These are phyloP conservation scores for Cyberlindnera xylosilytica DNA, from an alignment of 805 yeast species.

Conservation along the genomic window DNA sequence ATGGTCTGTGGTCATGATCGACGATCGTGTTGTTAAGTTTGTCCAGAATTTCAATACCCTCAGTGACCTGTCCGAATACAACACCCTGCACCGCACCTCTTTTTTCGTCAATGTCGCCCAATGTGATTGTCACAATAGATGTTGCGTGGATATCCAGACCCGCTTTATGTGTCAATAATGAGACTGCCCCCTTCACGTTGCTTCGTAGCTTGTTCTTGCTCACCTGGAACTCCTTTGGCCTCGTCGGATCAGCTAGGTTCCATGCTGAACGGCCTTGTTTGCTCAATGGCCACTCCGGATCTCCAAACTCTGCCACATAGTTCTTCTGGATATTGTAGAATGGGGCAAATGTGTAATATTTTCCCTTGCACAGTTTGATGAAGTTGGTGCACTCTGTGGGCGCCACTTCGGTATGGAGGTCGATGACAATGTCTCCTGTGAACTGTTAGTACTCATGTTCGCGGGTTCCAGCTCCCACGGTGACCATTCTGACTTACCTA, in stretches of 20 bases:
- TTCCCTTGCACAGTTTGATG: slow-evolving; percentile 49
- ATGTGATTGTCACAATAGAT: slow-evolving; percentile 37
- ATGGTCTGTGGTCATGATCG: slow-evolving; percentile 40
- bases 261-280: slow-evolving; percentile 32
- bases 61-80: slow-evolving; percentile 50
- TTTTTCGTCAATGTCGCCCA: slow-evolving; percentile 28
- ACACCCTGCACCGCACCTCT: slow-evolving; percentile 17
- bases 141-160: slow-evolving; percentile 24
- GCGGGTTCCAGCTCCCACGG: too few relatives aligned
- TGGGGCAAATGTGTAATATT: slow-evolving; percentile 51
- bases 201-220: slow-evolving; percentile 26
- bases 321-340: slow-evolving; percentile 42
- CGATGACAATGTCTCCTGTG: slow-evolving; percentile 49
- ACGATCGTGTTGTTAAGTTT: slow-evolving; percentile 36
- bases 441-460: neutral
- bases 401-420: slow-evolving; percentile 35
- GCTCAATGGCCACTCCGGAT: slow-evolving; percentile 41
- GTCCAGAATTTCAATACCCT: slow-evolving; percentile 47
- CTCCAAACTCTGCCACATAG: slow-evolving; percentile 43
- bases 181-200: slow-evolving; percentile 34
- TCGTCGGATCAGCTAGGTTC: slow-evolving; percentile 26
- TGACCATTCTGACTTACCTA: neutral
- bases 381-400: slow-evolving; percentile 44
- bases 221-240: slow-evolving; percentile 17
- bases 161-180: slow-evolving; percentile 22